Percentiles rank a stretch among this genome's conserved stretches.
phyloP scores from a whole-genome alignment of 169 alveolate genomes.

The Plasmodium inui region DNA sequence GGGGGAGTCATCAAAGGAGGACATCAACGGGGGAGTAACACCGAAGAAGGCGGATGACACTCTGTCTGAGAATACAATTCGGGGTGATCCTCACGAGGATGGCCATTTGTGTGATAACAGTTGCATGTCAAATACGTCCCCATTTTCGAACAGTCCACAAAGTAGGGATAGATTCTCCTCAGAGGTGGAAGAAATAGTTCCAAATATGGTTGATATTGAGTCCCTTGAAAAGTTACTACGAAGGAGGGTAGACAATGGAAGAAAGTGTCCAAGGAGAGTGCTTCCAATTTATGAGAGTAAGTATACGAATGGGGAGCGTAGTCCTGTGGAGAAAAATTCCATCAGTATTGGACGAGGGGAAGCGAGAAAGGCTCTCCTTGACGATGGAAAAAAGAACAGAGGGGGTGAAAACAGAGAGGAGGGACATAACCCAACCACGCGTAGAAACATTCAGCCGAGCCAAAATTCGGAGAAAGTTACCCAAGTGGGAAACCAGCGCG shows the following conservation, averaged over 20 bases:
- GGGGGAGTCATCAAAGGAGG: too few relatives aligned
- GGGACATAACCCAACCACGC: background rate
- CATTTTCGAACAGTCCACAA: background rate
- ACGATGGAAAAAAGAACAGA: background rate
- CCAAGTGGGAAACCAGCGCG: background rate
- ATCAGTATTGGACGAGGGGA: background rate
- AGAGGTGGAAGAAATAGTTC: background rate
- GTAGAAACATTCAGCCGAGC: background rate
- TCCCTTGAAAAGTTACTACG: background rate
- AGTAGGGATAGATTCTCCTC: background rate
- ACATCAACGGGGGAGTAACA: background rate
- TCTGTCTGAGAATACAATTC: background rate
- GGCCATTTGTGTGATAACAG: background rate
- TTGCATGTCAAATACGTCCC: background rate
- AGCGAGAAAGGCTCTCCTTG: background rate
- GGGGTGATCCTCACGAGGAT: background rate
- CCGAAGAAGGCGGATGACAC: conserved; percentile 1
- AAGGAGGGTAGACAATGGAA: background rate
- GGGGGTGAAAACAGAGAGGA: background rate
- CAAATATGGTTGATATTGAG: background rate
- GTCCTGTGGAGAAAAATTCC: background rate
- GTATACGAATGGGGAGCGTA: background rate
- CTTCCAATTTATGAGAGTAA: background rate
- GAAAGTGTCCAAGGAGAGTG: background rate
- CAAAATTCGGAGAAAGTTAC: background rate